Evolutionary conservation across 441 rosid species (phyloP).

Genomic region (Codiaeum variegatum): DNA sequence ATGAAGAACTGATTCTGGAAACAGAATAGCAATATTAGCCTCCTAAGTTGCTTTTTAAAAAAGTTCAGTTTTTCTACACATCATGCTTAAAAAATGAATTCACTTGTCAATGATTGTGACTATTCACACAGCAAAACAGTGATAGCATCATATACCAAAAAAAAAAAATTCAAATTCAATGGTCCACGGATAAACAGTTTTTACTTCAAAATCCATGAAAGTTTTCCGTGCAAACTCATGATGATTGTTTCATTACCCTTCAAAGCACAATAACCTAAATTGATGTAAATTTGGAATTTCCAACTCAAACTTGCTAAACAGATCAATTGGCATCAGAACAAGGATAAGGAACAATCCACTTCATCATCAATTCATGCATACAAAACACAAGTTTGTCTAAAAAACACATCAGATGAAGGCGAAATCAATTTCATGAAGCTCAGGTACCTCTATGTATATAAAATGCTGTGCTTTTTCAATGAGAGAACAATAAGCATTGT

Average conservation of each 20-base stretch:
- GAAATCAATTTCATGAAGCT: not conserved
- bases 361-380: not conserved
- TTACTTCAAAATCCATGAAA: not conserved
- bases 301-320: not conserved
- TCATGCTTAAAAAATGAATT: not conserved
- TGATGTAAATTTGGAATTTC: not conserved
- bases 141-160: not conserved
- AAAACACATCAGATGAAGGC: not conserved
- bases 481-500: slow-evolving; percentile 76
- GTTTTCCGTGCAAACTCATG: not conserved
- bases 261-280: not conserved
- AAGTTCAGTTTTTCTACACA: not conserved
- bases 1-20: slow-evolving; percentile 98
- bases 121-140: not conserved
- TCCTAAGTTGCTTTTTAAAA: not conserved
- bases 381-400: not conserved
- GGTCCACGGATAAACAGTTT: not conserved
- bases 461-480: slow-evolving; percentile 90
- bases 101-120: not conserved
- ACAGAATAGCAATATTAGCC: slow-evolving; percentile 27
- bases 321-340: not conserved
- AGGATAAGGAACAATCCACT: not conserved
- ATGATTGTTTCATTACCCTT: not conserved
- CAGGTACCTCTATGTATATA: slow-evolving; percentile 85
- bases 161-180: not conserved